Base-by-base conservation (phyloP, 208 protist species). In the Strigomonas culicis region DNA sequence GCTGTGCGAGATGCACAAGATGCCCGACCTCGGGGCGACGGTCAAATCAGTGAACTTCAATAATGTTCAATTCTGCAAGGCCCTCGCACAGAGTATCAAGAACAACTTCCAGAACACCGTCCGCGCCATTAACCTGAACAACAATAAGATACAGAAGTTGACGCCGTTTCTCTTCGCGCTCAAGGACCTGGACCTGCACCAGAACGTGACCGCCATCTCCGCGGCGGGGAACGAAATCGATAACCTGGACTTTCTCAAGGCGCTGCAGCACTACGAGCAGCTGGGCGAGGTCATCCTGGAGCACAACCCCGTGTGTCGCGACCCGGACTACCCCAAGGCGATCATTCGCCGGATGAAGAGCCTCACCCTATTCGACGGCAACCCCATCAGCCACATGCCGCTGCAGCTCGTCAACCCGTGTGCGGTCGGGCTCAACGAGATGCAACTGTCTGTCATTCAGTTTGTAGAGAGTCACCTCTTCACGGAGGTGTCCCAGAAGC, bases 11-110 rank as follows among this genome's bases (percentile, higher is more conserved):
- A 83, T 92, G 39, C 52, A 66, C 27, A 72, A 79, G 32, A 79
- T 66, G 21, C 77, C 77, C 0, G 86, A 93, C 59, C 65, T 93
- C 17, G 51, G 71, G n/a, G 61, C 74, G 11, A 82, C 79, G n/a
- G 73, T 78, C 66, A 81, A 73, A 30, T 89, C 68, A 43, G 80
- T 96, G 1, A 84, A 96, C 70, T 94, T 91, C 68, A 92, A 92
- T 82, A 92, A 72, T 41, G 79, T 84, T 15, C 59, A 77, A 4
- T 96, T 96, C 70, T 92, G 82, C 67, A 82, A 75, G 52, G 74
- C 79, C 15, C 75, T 96, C 3, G 75, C 75, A 11, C 75, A 84
- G 57, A 87, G 90, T 22, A 63, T 96, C 39, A 79, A 80, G 27
- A 79, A 86, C 44, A 74, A 72, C 27, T 85, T 88, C 66, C 79